Base-by-base conservation (phyloP, 2,329 filamentous ascomycete genomes). In the Penicillium sp. region DNA sequence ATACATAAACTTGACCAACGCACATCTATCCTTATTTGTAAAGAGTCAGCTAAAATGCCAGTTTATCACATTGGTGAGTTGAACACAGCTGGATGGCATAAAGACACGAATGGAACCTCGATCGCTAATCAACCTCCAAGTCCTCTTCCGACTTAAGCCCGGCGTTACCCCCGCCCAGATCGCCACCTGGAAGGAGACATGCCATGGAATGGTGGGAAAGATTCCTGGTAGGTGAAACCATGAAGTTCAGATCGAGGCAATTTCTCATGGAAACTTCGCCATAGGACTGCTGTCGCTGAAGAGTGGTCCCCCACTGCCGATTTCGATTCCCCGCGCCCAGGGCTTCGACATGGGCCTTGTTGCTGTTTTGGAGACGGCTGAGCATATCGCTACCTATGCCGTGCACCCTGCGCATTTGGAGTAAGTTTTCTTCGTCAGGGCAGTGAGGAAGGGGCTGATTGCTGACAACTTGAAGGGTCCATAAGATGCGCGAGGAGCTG, bases 341-440 rank as follows among this genome's bases (percentile, higher is more conserved):
- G 79, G 78, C 1, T 81, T 75, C 56, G 68, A 81, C 64, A 72
- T 78, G 70, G 78, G 74, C 2, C 59, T 81, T 12, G 73, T 81
- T n/a, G 78, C 78, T 5, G 70, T 79, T 6, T 57, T 81, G 62
- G 78, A 80, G 60, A 76, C 74, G 42, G 59, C 72, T 3, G 76
- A 77, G 37, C 70, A 79, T 67, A 62, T 81, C 5, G 67, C 69
- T 47, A 71, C 69, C 10, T 81, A 81, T 70, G 77, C 75, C 4
- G 66, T 66, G 46, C 79, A 80, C 70, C 78, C 78, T 45, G 77
- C 77, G 29, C 79, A 81, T 68, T 58, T 76, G 57, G 73, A 75
- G 78, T 81, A 70, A 54, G 75, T 72, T 50, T 43, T 29, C 27
- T 52, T 50, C 17, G n/a, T 27, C 45, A 45, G 19, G 3, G 47